Conservation (phyloP, 495 filamentous ascomycete species). For the Durotheca rogersii region DNA sequence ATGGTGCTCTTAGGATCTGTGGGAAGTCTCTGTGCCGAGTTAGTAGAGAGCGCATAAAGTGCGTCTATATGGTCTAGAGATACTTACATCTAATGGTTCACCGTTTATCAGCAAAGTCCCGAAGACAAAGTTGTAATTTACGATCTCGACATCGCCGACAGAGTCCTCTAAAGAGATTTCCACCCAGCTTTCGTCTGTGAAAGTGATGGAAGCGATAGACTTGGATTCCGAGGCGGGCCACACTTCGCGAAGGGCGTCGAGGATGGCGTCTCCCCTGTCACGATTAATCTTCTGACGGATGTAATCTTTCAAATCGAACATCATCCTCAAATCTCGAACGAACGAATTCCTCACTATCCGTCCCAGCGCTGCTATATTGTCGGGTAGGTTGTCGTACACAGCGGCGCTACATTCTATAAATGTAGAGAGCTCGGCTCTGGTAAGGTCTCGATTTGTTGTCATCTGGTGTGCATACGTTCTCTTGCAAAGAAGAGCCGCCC, state of each 20-base stretch:
- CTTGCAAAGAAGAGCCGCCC: conserved; percentile 52
- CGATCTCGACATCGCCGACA: conserved; percentile 14
- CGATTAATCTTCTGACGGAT: conserved; percentile 22
- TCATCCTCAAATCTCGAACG: conserved; percentile 32
- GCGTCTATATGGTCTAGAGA: neutral
- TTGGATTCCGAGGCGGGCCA: conserved; percentile 20
- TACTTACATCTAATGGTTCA: conserved; percentile 33
- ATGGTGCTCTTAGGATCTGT: conserved; percentile 38
- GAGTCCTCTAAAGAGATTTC: conserved; percentile 2
- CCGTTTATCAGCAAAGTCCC: conserved; percentile 52
- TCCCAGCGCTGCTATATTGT: conserved; percentile 16
- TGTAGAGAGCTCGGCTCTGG: conserved; percentile 14
- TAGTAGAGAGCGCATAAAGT: conserved; percentile 2
- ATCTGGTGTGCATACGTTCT: conserved; percentile 47
- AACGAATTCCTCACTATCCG: conserved; percentile 17
- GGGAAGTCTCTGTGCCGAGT: conserved; percentile 39
- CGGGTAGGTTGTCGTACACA: conserved; percentile 31
- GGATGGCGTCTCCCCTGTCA: neutral
- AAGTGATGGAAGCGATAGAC: conserved; percentile 1
- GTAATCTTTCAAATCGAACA: conserved; percentile 11
- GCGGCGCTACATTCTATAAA: conserved; percentile 35
- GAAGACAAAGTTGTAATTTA: conserved; percentile 47
- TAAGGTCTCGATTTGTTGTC: neutral
- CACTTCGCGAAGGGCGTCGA: neutral
- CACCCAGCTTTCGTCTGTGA: conserved; percentile 10